Evolutionary conservation across 2,329 filamentous ascomycete genomes (phyloP), one percentile per base, ranked within the genome.

Genomic region (Rasamsonia emersonii): DNA sequence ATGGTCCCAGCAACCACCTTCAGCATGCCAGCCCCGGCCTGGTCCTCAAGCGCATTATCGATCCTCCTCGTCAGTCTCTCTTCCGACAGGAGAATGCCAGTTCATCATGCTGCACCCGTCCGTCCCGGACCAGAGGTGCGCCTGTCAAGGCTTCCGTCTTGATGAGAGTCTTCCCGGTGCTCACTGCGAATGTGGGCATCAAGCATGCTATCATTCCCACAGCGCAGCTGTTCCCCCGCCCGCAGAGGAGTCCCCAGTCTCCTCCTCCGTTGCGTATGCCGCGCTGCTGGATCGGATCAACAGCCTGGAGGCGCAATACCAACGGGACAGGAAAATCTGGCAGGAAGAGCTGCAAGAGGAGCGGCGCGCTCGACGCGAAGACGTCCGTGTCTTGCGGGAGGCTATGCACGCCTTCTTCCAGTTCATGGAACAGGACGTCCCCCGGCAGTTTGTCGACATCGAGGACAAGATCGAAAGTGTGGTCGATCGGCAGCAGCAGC

Each of bases 181-280:
- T n/a, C 53, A 46, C 30, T 67, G 64, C 40, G 61, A 61, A 13
- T 67, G 63, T 42, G 62, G 63, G 9, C 63, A 67, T 45, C 62
- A 64, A 45, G 62, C 63, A 42, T 67, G 62, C 55, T 58, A 61
- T 40, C 64, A 67, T 41, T 56, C 28, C 15, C 28, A 25, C 9
- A 18, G 30, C n/a, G n/a, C 14, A n/a, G 14, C 21, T 40, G 13
- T 17, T 9, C 7, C 17, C 8, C 27, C n/a, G 17, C 27, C 32
- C 37, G 33, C 27, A 36, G 17, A 21, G 18, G 19, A 31, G 14
- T 10, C 33, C 30, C 18, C 36, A 24, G 16, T 33, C 33, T 32
- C 29, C 20, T 30, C 35, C 28, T 11, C 11, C 9, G 19, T 23
- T n/a, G 24, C 41, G 31, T 23, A 36, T 21, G 17, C 25, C 34